phyloP scores from a whole-genome alignment of 2,329 filamentous ascomycete species.

The Alternaria arbusti region DNA sequence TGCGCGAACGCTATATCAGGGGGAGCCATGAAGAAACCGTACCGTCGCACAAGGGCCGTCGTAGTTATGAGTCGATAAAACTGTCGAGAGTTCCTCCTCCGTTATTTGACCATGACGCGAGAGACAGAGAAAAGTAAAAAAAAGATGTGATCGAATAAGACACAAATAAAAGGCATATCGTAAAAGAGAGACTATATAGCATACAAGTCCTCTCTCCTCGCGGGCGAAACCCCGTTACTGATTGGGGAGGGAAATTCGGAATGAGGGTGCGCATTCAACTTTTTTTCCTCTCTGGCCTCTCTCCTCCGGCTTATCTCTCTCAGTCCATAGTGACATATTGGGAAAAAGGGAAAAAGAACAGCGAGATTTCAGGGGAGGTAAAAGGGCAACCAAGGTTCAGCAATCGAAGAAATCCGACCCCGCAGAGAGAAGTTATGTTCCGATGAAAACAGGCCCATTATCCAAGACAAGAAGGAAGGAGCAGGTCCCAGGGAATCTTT shows the following conservation, averaged over 20 bases:
- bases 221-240: constrained; percentile 3
- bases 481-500: constrained; percentile 35
- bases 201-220: constrained; percentile 1
- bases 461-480: constrained; percentile 14
- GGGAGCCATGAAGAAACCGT: not conserved
- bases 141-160: not conserved
- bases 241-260: not conserved
- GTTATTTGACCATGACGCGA: not conserved
- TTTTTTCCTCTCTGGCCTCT: constrained; percentile 5
- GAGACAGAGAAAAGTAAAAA: not conserved
- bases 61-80: not conserved
- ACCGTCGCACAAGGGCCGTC: not conserved
- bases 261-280: constrained; percentile 3
- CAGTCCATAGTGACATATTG: not conserved
- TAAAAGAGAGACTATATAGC: constrained; percentile 9
- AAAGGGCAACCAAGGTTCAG: not conserved
- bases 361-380: not conserved
- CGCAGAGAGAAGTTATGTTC: constrained; percentile 15
- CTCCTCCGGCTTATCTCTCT: not conserved
- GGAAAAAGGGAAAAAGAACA: not conserved
- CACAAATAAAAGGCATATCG: constrained; percentile 1
- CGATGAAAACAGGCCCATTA: constrained; percentile 8
- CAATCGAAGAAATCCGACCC: not conserved
- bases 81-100: not conserved
- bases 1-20: not conserved